Evolutionary conservation across 2,329 filamentous ascomycete genomes (phyloP).

Genomic region (Reticulascus tulasneorum): DNA sequence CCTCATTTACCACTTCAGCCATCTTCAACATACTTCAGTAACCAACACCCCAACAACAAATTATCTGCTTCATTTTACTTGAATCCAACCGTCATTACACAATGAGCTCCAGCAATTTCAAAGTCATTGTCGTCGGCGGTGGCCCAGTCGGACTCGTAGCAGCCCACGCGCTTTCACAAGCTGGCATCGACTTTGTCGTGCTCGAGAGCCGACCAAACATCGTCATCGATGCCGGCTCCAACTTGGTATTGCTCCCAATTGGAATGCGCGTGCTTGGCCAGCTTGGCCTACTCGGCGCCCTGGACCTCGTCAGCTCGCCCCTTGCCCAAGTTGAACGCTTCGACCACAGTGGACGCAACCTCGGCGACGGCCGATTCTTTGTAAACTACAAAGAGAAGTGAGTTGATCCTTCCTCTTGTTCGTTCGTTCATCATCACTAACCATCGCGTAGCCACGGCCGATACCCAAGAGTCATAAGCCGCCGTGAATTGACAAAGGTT

Average conservation of each 20-base stretch:
- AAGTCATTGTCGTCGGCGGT: conserved; percentile 20
- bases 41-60: no score
- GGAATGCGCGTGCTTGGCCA: conserved; percentile 27
- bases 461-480: conserved; percentile 23
- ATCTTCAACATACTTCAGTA: no score
- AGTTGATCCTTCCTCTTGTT: no score
- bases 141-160: conserved; percentile 22
- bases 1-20: no score
- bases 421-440: not conserved
- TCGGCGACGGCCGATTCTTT: conserved; percentile 20
- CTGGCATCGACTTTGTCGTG: conserved; percentile 11
- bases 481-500: conserved; percentile 25
- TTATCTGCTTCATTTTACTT: no score
- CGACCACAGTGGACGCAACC: conserved; percentile 20
- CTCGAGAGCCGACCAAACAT: conserved; percentile 17
- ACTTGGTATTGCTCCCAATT: conserved; percentile 26
- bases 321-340: conserved; percentile 18
- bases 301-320: conserved; percentile 18
- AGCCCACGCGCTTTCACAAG: conserved; percentile 20
- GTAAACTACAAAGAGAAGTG: conserved; percentile 20
- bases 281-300: conserved; percentile 21
- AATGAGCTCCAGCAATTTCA: no score
- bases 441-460: conserved; percentile 17
- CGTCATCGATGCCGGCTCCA: conserved; percentile 23
- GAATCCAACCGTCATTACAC: no score